phyloP scores from a whole-genome alignment of 129 eudicot genomes.

The Saposhnikovia divaricata region DNA sequence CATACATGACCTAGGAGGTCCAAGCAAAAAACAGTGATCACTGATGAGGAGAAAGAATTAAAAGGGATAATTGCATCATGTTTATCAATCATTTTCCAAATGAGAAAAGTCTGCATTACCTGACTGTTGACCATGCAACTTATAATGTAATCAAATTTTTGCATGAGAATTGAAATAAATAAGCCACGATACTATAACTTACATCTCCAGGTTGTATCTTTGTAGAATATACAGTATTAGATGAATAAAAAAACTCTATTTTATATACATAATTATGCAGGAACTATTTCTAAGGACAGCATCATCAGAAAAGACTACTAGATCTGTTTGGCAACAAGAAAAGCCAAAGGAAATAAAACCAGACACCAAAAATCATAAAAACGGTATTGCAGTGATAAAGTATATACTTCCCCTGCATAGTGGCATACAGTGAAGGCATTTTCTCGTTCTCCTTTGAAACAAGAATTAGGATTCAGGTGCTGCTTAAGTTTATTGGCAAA shows the following conservation, averaged over 20 bases:
- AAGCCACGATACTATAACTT: neutral
- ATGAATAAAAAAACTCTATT: neutral
- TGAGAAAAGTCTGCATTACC: neutral
- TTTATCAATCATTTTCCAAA: neutral
- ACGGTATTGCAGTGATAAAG: neutral
- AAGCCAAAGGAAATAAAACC: neutral
- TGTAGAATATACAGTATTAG: neutral
- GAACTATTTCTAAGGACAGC: neutral
- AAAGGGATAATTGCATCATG: neutral
- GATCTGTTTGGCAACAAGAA: neutral
- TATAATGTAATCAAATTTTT: neutral
- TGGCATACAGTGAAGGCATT: slow-evolving; percentile 1
- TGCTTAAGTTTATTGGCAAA: slow-evolving; percentile 5
- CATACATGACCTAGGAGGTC: slow-evolving; percentile 50
- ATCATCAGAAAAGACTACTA: neutral
- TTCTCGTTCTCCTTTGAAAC: neutral
- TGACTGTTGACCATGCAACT: neutral
- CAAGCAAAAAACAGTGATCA: slow-evolving; percentile 13
- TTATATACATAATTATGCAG: neutral
- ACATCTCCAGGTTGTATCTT: neutral
- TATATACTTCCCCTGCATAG: slow-evolving; percentile 5
- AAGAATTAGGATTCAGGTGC: neutral
- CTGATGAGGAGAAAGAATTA: neutral
- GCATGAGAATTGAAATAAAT: neutral
- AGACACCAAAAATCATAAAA: neutral